Evolutionary conservation across 2,329 filamentous ascomycete species (phyloP).

Genomic region (Piedraia hortae): DNA sequence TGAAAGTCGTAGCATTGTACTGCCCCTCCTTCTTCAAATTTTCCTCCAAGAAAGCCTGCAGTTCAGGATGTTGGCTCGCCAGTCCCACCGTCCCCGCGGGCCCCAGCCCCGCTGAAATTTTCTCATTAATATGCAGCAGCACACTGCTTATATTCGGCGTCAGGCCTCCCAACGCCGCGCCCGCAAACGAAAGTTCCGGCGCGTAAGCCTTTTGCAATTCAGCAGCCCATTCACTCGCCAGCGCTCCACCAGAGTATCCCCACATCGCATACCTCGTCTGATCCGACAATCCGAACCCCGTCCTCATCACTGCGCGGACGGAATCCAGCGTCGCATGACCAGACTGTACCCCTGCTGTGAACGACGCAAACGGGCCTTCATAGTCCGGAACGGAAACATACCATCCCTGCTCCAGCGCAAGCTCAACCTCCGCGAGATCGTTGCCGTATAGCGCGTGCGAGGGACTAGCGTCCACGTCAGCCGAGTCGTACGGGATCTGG

Average conservation of each 20-base stretch:
- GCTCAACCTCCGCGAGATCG: slow-evolving; percentile 7
- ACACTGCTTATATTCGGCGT: slow-evolving; percentile 6
- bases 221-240: slow-evolving; percentile 25
- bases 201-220: slow-evolving; percentile 26
- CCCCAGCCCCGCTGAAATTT: slow-evolving; percentile 9
- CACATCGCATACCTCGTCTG: slow-evolving; percentile 14
- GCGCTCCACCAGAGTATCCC: slow-evolving; percentile 29
- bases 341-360: slow-evolving; percentile 15
- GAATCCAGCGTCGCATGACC: slow-evolving; percentile 20
- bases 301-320: slow-evolving; percentile 16
- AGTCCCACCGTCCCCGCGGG: slow-evolving; percentile 13
- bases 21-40: slow-evolving; percentile 9
- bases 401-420: slow-evolving; percentile 19
- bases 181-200: slow-evolving; percentile 23
- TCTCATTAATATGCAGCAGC: slow-evolving; percentile 12
- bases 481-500: slow-evolving; percentile 13
- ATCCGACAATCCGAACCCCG: slow-evolving; percentile 5
- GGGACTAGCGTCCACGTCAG: slow-evolving; percentile 15
- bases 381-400: slow-evolving; percentile 22
- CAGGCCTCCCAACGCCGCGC: slow-evolving; percentile 19
- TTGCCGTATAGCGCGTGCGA: slow-evolving; percentile 13
- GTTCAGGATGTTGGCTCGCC: slow-evolving; percentile 12
- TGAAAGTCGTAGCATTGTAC: slow-evolving; percentile 13
- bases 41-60: slow-evolving; percentile 7
- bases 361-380: slow-evolving; percentile 17